A percentile compares a stretch with the other conserved stretches of the same genome.
Evolutionary conservation across 2,329 filamentous ascomycete species (phyloP).

Genomic region (Cercospora nicotianae): DNA sequence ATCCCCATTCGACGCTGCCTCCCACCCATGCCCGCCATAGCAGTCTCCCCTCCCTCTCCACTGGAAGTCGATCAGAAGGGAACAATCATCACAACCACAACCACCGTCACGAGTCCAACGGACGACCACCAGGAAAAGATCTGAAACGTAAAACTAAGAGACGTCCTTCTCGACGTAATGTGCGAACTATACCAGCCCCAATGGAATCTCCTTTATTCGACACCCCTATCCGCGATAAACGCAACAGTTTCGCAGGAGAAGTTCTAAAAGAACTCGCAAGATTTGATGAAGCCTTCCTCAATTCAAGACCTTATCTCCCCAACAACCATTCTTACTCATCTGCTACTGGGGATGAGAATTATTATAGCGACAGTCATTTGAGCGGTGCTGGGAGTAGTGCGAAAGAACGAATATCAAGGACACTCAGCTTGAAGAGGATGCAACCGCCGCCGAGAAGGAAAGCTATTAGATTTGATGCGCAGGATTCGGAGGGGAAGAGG

Average conservation of each 20-base stretch:
- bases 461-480: slow-evolving; percentile 7
- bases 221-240: slow-evolving; percentile 4
- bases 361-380: neutral
- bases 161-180: neutral
- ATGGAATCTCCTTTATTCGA: slow-evolving; percentile 10
- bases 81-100: neutral
- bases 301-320: neutral
- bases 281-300: neutral
- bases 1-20: neutral
- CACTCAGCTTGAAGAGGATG: neutral
- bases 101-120: neutral
- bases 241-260: neutral
- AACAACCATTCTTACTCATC: neutral
- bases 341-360: neutral
- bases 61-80: neutral
- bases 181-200: neutral
- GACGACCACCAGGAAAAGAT: neutral
- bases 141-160: neutral
- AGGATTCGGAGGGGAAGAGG: slow-evolving; percentile 11
- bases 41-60: neutral
- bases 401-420: neutral
- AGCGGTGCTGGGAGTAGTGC: neutral
- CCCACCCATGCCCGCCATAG: neutral
- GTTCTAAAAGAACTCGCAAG: neutral
- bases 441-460: neutral